These are phyloP conservation scores for Xerocomellus intermedius DNA, from an alignment of 768 basidiomycete genomes.

Conservation along the genomic window DNA sequence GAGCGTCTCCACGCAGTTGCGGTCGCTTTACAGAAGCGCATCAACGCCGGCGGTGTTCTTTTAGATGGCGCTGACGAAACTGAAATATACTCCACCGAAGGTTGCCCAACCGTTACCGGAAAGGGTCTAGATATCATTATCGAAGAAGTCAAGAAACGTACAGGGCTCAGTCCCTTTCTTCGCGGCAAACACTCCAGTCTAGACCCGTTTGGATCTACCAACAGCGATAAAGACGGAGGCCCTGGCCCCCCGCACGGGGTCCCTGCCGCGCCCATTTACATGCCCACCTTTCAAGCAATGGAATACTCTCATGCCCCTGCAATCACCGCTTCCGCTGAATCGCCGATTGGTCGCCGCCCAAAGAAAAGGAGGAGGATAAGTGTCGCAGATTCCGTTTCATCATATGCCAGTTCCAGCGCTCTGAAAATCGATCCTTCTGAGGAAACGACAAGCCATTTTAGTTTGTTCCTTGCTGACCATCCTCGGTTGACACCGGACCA, in stretches of 20 bases:
- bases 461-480: conserved; percentile 27
- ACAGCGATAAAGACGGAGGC: conserved; percentile 34
- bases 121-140: conserved; percentile 50
- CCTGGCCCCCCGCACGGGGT: conserved; percentile 26
- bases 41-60: conserved; percentile 35
- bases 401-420: conserved; percentile 30
- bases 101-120: conserved; percentile 43
- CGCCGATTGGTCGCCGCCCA: conserved; percentile 27
- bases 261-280: conserved; percentile 34
- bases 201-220: conserved; percentile 46
- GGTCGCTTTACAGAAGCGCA: conserved; percentile 40
- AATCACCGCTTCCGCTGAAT: conserved; percentile 31
- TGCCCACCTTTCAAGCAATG: conserved; percentile 42
- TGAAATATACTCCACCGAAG: conserved; percentile 27
- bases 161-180: conserved; percentile 47
- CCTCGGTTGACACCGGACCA: conserved; percentile 33
- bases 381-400: conserved; percentile 36
- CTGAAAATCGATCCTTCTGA: conserved; percentile 27
- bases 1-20: conserved; percentile 41
- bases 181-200: conserved; percentile 51
- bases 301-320: conserved; percentile 36
- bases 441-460: conserved; percentile 16
- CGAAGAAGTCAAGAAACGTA: conserved; percentile 48
- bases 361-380: conserved; percentile 38
- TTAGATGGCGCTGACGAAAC: conserved; percentile 26